Percentiles rank a stretch among this genome's conserved stretches.
Evolutionary conservation across 2,329 filamentous ascomycete genomes (phyloP).

Genomic region (Neopestalotiopsis sp.): DNA sequence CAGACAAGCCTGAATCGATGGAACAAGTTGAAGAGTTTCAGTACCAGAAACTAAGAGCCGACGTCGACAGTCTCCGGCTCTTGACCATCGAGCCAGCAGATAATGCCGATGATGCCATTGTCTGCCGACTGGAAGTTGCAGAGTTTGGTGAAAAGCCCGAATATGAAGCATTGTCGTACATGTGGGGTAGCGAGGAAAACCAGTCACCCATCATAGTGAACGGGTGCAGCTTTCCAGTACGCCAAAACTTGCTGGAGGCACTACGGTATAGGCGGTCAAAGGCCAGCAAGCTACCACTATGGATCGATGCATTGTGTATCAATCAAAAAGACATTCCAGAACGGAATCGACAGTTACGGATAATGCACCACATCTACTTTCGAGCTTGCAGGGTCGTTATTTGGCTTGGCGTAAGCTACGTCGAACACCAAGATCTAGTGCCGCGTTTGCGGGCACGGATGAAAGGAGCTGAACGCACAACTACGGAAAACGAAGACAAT

Average conservation of each 20-base stretch:
- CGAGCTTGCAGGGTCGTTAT: conserved; percentile 27
- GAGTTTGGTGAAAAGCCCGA: background rate
- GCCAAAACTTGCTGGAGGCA: conserved; percentile 24
- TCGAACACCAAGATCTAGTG: conserved; percentile 2
- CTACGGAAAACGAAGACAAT: too few relatives aligned
- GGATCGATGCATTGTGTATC: conserved; percentile 34
- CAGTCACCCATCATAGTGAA: background rate
- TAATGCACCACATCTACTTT: conserved; percentile 31
- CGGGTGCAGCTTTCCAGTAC: conserved; percentile 9
- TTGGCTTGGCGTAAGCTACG: conserved; percentile 26
- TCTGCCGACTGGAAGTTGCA: background rate
- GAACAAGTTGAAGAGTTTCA: background rate
- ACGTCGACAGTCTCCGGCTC: background rate
- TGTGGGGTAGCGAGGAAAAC: background rate
- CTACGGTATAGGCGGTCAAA: conserved; percentile 24
- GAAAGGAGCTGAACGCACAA: too few relatives aligned
- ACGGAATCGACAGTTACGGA: conserved; percentile 27
- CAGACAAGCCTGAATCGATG: background rate
- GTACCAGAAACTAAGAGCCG: background rate
- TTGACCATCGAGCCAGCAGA: background rate
- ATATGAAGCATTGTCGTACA: conserved; percentile 11
- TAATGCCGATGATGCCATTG: background rate
- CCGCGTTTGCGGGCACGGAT: too few relatives aligned
- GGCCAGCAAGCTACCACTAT: conserved; percentile 15
- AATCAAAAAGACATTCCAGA: conserved; percentile 30